Percentiles rank a stretch among this genome's conserved stretches.
These are phyloP conservation scores for Caloboletus firmus DNA, from an alignment of 1,284 basidiomycete species.

Conservation along the genomic window DNA sequence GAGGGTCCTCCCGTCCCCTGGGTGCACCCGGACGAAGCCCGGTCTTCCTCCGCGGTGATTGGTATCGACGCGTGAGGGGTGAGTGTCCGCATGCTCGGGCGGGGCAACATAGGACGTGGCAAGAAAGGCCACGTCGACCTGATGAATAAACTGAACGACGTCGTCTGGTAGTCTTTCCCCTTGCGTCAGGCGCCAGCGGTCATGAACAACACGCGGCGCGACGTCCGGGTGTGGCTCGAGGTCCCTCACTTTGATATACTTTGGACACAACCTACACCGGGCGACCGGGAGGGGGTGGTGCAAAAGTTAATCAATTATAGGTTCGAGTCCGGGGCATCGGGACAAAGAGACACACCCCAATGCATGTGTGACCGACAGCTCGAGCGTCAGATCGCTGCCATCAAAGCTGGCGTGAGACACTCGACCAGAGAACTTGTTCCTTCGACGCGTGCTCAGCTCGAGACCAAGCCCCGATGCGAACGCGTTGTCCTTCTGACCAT, in stretches of 20 bases:
- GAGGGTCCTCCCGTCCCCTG: slow-evolving; percentile 52
- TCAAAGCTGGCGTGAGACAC: slow-evolving; percentile 34
- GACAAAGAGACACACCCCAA: slow-evolving; percentile 45
- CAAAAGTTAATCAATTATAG: not conserved
- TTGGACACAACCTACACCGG: slow-evolving; percentile 52
- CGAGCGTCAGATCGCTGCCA: slow-evolving; percentile 24
- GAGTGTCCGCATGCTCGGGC: slow-evolving; percentile 36
- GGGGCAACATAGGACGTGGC: slow-evolving; percentile 50
- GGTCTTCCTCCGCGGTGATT: slow-evolving; percentile 63
- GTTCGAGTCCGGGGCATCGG: not conserved
- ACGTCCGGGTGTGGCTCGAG: slow-evolving; percentile 42
- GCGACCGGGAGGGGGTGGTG: not conserved
- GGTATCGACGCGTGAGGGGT: slow-evolving; percentile 59
- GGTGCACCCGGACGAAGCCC: slow-evolving; percentile 57
- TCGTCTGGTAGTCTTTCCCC: slow-evolving; percentile 45
- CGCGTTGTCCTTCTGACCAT: slow-evolving; percentile 16
- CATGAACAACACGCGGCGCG: slow-evolving; percentile 39
- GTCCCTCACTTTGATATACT: slow-evolving; percentile 58
- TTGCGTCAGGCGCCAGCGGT: slow-evolving; percentile 33
- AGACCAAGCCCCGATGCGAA: slow-evolving; percentile 60
- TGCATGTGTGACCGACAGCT: slow-evolving; percentile 52
- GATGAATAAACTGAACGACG: slow-evolving; percentile 47
- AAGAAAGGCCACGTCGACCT: slow-evolving; percentile 53
- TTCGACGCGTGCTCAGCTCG: slow-evolving; percentile 52
- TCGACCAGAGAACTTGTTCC: slow-evolving; percentile 62